Conservation (phyloP, 2,329 filamentous ascomycete genomes). For the Pseudocercospora vitis region DNA sequence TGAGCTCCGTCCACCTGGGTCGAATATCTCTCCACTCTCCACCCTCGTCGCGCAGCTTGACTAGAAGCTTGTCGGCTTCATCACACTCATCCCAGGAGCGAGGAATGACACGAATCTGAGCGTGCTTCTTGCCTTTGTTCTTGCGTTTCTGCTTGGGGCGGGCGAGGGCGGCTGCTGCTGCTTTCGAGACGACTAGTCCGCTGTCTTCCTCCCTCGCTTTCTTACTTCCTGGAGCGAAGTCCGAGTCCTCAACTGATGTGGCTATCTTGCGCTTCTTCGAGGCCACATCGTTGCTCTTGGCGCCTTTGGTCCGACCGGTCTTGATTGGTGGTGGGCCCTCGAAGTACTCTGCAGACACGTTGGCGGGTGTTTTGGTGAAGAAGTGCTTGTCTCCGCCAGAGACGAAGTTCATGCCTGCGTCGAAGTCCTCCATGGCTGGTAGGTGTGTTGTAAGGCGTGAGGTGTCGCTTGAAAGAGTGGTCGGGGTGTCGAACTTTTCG, state of each 20-base stretch:
- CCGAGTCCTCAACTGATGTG: background rate
- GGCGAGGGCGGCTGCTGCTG: background rate
- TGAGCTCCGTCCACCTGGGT: slow-evolving; percentile 31
- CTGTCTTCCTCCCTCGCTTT: slow-evolving; percentile 1
- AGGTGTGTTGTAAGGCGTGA: background rate
- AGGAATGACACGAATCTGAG: slow-evolving; percentile 21
- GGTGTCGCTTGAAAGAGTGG: background rate
- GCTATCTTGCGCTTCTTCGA: slow-evolving; percentile 20
- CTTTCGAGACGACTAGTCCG: background rate
- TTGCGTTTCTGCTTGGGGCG: slow-evolving; percentile 15
- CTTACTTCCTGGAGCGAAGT: slow-evolving; percentile 11
- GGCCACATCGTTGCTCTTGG: background rate
- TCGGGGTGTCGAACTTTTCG: background rate
- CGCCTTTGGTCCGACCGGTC: background rate
- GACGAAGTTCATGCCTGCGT: slow-evolving; percentile 20
- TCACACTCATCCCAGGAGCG: slow-evolving; percentile 32
- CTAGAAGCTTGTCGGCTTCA: slow-evolving; percentile 32
- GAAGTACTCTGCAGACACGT: slow-evolving; percentile 22
- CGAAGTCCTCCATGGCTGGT: no score
- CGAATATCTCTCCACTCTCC: slow-evolving; percentile 33
- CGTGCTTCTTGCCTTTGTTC: slow-evolving; percentile 14
- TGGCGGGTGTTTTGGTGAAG: slow-evolving; percentile 27
- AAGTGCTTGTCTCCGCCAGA: slow-evolving; percentile 14
- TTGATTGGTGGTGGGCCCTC: slow-evolving; percentile 8
- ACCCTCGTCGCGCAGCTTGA: slow-evolving; percentile 32